phyloP scores from a whole-genome alignment of 2,329 filamentous ascomycete species.

The Trichoderma brevicompactum region DNA sequence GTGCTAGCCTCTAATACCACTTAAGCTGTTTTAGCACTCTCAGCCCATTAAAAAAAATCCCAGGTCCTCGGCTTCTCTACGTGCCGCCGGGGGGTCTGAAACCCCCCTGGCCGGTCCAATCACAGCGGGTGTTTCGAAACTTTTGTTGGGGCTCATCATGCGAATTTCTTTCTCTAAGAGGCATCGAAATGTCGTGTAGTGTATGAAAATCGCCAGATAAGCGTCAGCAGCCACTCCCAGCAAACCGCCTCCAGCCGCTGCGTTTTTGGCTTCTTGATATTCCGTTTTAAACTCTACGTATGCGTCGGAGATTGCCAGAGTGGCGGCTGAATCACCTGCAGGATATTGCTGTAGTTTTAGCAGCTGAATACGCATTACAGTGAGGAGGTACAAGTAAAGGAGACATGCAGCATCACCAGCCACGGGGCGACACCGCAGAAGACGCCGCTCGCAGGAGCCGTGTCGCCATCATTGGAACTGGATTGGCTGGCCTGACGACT shows the following conservation, averaged over 20 bases:
- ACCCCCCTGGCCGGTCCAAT: slow-evolving; percentile 18
- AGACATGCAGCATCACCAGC: neutral
- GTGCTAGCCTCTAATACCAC: too few relatives aligned
- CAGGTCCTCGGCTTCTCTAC: neutral
- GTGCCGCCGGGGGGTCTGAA: slow-evolving; percentile 16
- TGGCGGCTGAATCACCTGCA: neutral
- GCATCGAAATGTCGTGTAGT: neutral
- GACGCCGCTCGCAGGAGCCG: slow-evolving; percentile 4
- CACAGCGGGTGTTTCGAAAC: neutral
- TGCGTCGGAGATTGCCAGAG: neutral
- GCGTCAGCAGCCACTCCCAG: neutral
- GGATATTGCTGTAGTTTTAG: too few relatives aligned
- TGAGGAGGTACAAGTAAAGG: too few relatives aligned
- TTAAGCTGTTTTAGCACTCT: too few relatives aligned
- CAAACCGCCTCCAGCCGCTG: too few relatives aligned
- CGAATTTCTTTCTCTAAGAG: too few relatives aligned
- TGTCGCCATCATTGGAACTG: slow-evolving; percentile 46
- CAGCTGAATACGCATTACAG: too few relatives aligned
- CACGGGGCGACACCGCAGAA: too few relatives aligned
- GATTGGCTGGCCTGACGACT: slow-evolving; percentile 45
- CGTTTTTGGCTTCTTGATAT: too few relatives aligned
- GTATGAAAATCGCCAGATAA: neutral
- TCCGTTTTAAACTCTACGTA: neutral
- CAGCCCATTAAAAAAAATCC: neutral
- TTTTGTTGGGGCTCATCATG: slow-evolving; percentile 17